Conservation (phyloP, 768 basidiomycete species). For the Termitomyces sp. region DNA sequence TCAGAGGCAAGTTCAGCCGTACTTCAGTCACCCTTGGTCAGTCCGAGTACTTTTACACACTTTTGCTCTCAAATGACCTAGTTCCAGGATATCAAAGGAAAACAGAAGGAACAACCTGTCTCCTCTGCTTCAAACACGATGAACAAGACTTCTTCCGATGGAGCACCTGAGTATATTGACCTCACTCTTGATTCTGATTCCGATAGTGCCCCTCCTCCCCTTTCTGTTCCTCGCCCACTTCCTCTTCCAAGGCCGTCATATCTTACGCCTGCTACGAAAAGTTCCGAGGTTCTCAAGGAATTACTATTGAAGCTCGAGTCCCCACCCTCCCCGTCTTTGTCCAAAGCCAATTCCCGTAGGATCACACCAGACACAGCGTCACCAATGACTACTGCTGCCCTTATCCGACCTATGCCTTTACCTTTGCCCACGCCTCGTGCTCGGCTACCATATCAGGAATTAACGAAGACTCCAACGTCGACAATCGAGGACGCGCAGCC, state of each 20-base stretch:
- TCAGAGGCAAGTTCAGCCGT: not conserved
- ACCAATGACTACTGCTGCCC: not conserved
- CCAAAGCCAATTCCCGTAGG: not conserved
- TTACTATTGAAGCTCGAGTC: not conserved
- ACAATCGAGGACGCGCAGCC: not conserved
- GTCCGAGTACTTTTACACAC: not conserved
- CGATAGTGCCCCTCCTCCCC: not conserved
- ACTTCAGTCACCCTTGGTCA: not conserved
- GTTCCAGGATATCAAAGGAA: not conserved
- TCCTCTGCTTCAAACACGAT: not conserved
- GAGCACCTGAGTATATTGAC: not conserved
- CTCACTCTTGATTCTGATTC: constrained; percentile 8
- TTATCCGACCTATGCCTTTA: constrained; percentile 5
- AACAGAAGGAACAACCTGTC: not conserved
- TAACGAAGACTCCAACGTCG: not conserved
- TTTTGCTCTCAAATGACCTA: not conserved
- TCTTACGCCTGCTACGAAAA: not conserved
- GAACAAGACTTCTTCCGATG: not conserved
- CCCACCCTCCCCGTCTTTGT: not conserved
- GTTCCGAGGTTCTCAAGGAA: not conserved
- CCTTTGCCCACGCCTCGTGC: constrained; percentile 11
- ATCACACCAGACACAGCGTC: not conserved
- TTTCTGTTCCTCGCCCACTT: not conserved
- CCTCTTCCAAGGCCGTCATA: not conserved
- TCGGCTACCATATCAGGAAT: not conserved